Evolutionary conservation across 345 rosid genomes (phyloP).

Genomic region (Laguncularia racemosa): DNA sequence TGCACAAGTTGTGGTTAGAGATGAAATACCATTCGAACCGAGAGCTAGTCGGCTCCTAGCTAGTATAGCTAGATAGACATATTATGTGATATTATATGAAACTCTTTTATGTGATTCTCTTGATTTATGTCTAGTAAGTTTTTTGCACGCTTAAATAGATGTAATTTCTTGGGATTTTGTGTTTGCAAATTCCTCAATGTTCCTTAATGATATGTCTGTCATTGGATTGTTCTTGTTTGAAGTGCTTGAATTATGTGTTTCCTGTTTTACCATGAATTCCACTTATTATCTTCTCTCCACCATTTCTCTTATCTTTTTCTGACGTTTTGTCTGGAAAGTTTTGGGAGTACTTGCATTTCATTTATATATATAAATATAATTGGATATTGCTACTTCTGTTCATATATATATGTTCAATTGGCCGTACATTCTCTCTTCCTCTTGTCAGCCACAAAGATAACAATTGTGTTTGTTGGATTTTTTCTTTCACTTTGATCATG

Average conservation of each 20-base stretch:
- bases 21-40: too few species aligned
- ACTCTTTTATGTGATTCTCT: background rate
- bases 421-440: constrained; percentile 1
- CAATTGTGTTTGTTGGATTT: background rate
- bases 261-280: background rate
- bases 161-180: constrained; percentile 40
- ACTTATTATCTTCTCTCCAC: constrained; percentile 18
- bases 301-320: constrained; percentile 12
- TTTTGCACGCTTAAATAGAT: background rate
- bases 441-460: constrained; percentile 2
- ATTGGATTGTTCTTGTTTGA: constrained; percentile 46
- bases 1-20: too few species aligned
- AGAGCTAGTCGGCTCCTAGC: too few species aligned
- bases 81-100: background rate
- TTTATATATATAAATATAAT: background rate
- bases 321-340: constrained; percentile 5
- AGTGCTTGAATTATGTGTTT: constrained; percentile 12
- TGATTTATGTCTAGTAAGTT: background rate
- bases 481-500: background rate
- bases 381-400: constrained; percentile 1
- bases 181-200: constrained; percentile 11
- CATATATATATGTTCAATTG: background rate
- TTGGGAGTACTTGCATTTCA: constrained; percentile 6
- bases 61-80: too few species aligned
- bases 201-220: constrained; percentile 3